Percentiles rank a stretch among this genome's conserved stretches.
These are phyloP conservation scores for Penicillium crustosum DNA, from an alignment of 2,329 filamentous ascomycete species.

Conservation along the genomic window DNA sequence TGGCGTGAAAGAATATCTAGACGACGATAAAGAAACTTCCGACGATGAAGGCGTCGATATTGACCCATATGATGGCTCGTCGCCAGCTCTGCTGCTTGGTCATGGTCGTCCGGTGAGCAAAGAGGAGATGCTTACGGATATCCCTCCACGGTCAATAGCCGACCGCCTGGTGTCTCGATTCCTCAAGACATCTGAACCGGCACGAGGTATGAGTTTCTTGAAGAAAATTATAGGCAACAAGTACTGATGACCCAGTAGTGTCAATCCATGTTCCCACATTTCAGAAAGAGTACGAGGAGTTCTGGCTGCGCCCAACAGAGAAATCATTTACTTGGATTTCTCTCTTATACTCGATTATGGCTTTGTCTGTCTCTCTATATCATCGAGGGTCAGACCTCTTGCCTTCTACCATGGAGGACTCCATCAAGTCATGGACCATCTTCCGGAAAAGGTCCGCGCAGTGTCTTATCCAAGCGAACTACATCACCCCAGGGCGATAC, in stretches of 20 bases:
- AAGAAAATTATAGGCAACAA: not conserved
- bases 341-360: constrained; percentile 32
- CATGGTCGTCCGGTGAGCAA: constrained; percentile 25
- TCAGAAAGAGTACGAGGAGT: constrained; percentile 35
- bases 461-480: constrained; percentile 37
- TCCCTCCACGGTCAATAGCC: constrained; percentile 33
- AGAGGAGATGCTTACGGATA: constrained; percentile 34
- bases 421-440: constrained; percentile 37
- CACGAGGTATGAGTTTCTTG: constrained; percentile 24
- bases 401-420: constrained; percentile 18
- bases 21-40: constrained; percentile 21
- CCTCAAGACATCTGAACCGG: constrained; percentile 36
- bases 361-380: constrained; percentile 29
- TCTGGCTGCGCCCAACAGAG: constrained; percentile 31
- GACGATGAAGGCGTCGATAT: constrained; percentile 28
- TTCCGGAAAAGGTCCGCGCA: constrained; percentile 50
- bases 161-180: constrained; percentile 38
- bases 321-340: constrained; percentile 34
- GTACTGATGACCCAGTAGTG: constrained; percentile 18
- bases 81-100: constrained; percentile 33
- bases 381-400: constrained; percentile 27
- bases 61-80: constrained; percentile 19
- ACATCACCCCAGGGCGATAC: constrained; percentile 32
- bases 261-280: constrained; percentile 34
- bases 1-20: constrained; percentile 35